Base-by-base conservation (phyloP, 371 early-diverging fungal species). In the Mortierella sp. region DNA sequence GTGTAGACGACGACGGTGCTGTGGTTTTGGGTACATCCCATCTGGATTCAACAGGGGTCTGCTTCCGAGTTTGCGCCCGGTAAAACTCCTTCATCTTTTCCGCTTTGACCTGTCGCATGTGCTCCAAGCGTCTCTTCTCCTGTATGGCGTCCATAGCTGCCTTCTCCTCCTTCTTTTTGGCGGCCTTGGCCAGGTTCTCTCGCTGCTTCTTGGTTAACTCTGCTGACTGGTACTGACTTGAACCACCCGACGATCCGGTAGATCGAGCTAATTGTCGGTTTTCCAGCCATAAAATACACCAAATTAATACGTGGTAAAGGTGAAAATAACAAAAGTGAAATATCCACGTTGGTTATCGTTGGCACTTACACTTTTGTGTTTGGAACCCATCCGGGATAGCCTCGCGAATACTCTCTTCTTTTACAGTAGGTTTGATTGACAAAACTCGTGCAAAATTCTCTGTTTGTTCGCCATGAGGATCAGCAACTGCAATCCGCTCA, bases 1-100 rank as follows among this genome's bases (percentile, higher is more conserved):
- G 43, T 5, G 70, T 36, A 21, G 74, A 70, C 2, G 74, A 74
- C 0, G 74, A 64, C 15, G 72, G 63, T 33, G 65, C 55, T 4
- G 69, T 50, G 6, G 41, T 41, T 63, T 73, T 73, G 53, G 74
- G 67, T 13, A 41, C 66, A 38, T 66, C 67, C 75, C 75, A 74
- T 50, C 71, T 28, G 13, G 80, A 71, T 52, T 69, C 74, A 6
- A 59, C 57, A 0, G 81, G 69, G 21, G 71, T 48, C 63, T 68
- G 72, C 59, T 80, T 80, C 15, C 66, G 58, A n/a, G 71, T 47
- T 45, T 80, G 81, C 0, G 74, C 41, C 1, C 68, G 63, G n/a
- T 80, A 74, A 71, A 75, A 80, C 62, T 80, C 69, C 66, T 80
- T 80, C 81, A 80, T 80, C 69, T 71, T 74, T 57, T 80, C 81